Evolutionary conservation across 768 basidiomycete genomes (phyloP), one percentile per base, ranked within the genome.

Genomic region (Agrocybe praecox): DNA sequence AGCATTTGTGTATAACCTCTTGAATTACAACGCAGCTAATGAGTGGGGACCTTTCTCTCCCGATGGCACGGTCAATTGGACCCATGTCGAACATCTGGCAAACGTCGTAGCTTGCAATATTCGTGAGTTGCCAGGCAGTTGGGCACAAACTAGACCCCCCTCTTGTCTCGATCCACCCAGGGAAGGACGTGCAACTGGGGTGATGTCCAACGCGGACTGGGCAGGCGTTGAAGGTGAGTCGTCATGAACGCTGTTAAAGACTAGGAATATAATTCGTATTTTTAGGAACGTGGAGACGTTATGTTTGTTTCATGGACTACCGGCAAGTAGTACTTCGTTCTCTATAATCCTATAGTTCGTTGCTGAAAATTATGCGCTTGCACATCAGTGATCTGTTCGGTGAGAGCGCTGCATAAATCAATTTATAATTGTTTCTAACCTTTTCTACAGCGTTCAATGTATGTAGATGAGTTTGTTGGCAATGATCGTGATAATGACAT

Each of bases 251-350:
- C 26, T n/a, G 6, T 21, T 49, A 33, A 49, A 50, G 29, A 24
- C 40, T 17, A 15, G 33, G 55, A 7, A 52, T 21, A 53, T 55
- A 21, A 44, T 6, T 17, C 32, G 4, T 29, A 29, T 24, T 17
- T 32, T 40, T 53, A 80, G 80, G 89, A 7, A 80, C 76, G n/a
- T 92, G 90, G 90, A 76, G 81, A 60, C 75, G 90, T 68, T 84
- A 86, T 57, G 83, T 91, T 18, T 89, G 83, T 58, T 91, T 89
- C 62, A 86, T 90, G 86, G 90, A 91, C 72, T 89, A 90, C 68
- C 79, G 86, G 88, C 87, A 55, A 42, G 66, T 47, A 42, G 66
- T 47, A 40, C 43, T 14, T 18, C 40, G 23, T 29, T n/a, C 24
- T n/a, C 2, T 32, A 17, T 19, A 10, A 22, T 19, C 23, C 12